phyloP scores from a whole-genome alignment of 257 asterid genomes.

The Primulina huaijiensis region DNA sequence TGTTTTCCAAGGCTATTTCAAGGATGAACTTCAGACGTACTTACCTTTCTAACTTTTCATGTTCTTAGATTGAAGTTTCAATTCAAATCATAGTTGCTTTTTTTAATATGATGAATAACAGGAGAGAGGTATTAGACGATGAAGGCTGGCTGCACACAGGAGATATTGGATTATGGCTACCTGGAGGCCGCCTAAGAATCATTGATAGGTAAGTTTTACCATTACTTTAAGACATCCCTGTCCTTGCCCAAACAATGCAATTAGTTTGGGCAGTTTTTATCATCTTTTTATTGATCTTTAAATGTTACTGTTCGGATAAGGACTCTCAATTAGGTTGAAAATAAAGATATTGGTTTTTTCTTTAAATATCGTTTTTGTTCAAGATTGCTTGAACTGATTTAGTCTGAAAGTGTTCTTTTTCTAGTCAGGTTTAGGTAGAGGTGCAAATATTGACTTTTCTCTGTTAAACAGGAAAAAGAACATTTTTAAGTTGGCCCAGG shows the following conservation, averaged over 20 bases:
- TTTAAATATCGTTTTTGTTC: neutral
- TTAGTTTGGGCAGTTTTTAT: neutral
- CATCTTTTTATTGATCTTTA: neutral
- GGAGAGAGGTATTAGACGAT: constrained; percentile 82
- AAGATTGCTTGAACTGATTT: constrained; percentile 5
- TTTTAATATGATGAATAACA: constrained; percentile 30
- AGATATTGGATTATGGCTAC: constrained; percentile 96
- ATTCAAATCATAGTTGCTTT: constrained; percentile 19
- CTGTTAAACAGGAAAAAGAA: constrained; percentile 76
- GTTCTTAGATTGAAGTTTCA: constrained; percentile 20
- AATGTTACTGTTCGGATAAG: neutral
- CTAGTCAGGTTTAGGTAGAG: constrained; percentile 1
- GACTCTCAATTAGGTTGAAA: neutral
- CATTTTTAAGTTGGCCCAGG: constrained; percentile 95
- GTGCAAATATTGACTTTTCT: constrained; percentile 14
- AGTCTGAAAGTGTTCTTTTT: neutral
- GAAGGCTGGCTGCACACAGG: constrained; percentile 96
- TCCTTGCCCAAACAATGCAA: neutral
- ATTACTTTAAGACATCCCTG: neutral
- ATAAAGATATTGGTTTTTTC: neutral
- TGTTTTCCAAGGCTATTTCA: constrained; percentile 80
- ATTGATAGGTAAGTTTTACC: constrained; percentile 68
- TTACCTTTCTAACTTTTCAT: constrained; percentile 21
- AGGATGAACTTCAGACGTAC: constrained; percentile 87
- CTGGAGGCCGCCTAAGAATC: constrained; percentile 89